Percentiles rank a stretch among this genome's conserved stretches.
phyloP scores from a whole-genome alignment of 1,139 yeast species.

The Debaryomycetaceae sp. region DNA sequence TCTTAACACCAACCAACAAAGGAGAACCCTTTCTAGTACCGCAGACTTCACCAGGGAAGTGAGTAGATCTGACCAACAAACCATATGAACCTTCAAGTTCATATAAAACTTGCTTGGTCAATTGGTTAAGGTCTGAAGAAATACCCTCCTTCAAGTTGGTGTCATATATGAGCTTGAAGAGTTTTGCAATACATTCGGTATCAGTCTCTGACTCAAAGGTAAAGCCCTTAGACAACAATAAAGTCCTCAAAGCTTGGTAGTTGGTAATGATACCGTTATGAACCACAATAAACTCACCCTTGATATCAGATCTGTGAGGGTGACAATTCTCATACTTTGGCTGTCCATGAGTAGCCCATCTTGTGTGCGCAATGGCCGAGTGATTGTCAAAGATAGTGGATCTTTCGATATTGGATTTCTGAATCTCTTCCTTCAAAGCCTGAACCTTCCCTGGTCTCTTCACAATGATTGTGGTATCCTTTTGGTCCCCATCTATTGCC shows the following conservation, averaged over 20 bases:
- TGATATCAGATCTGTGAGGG: constrained; percentile 87
- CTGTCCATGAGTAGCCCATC: constrained; percentile 99
- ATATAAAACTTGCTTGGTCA: constrained; percentile 86
- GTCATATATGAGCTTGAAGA: constrained; percentile 88
- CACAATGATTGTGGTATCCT: constrained; percentile 47
- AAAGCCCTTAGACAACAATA: constrained; percentile 76
- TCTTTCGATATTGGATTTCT: constrained; percentile 52
- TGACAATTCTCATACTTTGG: constrained; percentile 87
- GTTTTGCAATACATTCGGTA: constrained; percentile 95
- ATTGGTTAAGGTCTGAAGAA: constrained; percentile 76
- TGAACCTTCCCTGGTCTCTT: constrained; percentile 92
- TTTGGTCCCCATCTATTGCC: constrained; percentile 86
- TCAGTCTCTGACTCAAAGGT: constrained; percentile 91
- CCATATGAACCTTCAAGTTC: constrained; percentile 99
- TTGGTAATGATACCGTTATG: constrained; percentile 99
- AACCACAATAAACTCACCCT: constrained; percentile 83
- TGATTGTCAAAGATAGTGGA: constrained; percentile 72
- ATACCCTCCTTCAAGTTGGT: constrained; percentile 53
- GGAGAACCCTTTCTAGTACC: constrained; percentile 99
- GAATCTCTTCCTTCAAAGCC: constrained; percentile 69
- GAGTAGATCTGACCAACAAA: constrained; percentile 83
- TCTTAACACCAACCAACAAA: constrained; percentile 92
- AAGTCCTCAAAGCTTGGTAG: constrained; percentile 82
- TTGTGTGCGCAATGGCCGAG: constrained; percentile 96
- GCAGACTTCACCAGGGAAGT: constrained; percentile 92